Evolutionary conservation across 768 basidiomycete genomes (phyloP), one percentile per base, ranked within the genome.

Genomic region (Polyporus arcularius): DNA sequence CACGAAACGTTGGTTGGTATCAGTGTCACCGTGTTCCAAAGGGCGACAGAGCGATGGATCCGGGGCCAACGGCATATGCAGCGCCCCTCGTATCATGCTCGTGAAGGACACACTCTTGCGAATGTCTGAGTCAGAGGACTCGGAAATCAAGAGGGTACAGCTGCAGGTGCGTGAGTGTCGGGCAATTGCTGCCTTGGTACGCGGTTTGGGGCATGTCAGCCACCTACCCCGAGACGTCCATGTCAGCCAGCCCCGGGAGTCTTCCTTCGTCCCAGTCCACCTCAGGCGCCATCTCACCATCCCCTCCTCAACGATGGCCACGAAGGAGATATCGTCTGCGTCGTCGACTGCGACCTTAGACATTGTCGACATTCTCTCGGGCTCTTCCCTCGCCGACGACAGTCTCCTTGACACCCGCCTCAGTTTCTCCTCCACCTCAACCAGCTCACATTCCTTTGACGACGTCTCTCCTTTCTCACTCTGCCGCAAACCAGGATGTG

Each of bases 401-500:
- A 45, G 32, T 28, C 49, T 77, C 21, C 65, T 75, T 2, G 57
- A 68, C 10, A 65, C 67, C 45, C 58, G 65, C 21, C 51, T 68
- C 35, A 56, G 58, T n/a, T 63, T 66, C 41, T 21, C 62, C n/a
- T 60, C 67, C 12, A 38, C 32, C 46, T 35, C 51, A 12, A 66
- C 62, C 52, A 62, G 60, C 59, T 47, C 62, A 64, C 67, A 65
- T 38, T 66, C 66, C 41, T 66, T 65, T 61, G 66, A 66, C 38
- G 61, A 68, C 16, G 51, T 72, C 43, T 73, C 74, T 43, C 63
- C 75, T 53, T 77, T 78, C 58, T 74, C 76, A 18, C 46, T 28
- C 11, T 11, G 6, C 35, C 35, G 11, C 7, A 11, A 35, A 35
- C 11, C 35, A 35, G 35, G 3, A 35, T 11, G 35, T 11, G 1